phyloP scores from a whole-genome alignment of 805 yeast species.

The Cyberlindnera maritima region DNA sequence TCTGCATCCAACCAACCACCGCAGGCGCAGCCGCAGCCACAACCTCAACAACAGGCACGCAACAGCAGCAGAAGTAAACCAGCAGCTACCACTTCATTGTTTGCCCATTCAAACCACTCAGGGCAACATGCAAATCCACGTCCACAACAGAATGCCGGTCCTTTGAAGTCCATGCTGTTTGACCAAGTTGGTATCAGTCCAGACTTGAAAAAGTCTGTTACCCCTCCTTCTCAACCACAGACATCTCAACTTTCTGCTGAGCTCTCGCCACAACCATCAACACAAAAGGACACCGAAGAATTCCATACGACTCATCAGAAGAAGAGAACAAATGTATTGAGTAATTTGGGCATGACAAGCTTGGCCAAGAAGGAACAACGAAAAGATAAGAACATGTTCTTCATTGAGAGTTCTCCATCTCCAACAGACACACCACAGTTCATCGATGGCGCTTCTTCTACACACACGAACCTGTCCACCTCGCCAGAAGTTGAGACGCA shows the following conservation, averaged over 20 bases:
- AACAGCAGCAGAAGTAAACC: background rate
- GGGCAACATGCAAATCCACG: background rate
- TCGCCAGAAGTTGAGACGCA: slow-evolving; percentile 6
- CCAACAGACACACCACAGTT: slow-evolving; percentile 25
- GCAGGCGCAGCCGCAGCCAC: background rate
- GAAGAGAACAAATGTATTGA: slow-evolving; percentile 26
- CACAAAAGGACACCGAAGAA: background rate
- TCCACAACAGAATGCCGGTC: background rate
- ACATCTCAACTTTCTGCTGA: background rate
- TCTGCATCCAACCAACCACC: background rate
- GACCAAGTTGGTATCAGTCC: slow-evolving; percentile 28
- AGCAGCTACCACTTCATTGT: slow-evolving; percentile 4
- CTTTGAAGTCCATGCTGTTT: slow-evolving; percentile 14
- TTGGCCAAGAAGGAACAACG: slow-evolving; percentile 8
- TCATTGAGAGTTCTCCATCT: slow-evolving; percentile 31
- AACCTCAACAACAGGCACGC: too few relatives aligned
- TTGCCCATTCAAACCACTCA: slow-evolving; percentile 4
- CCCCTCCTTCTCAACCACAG: slow-evolving; percentile 3
- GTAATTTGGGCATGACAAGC: slow-evolving; percentile 29
- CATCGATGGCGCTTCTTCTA: slow-evolving; percentile 1
- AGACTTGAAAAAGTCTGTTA: slow-evolving; percentile 13
- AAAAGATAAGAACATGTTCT: slow-evolving; percentile 29
- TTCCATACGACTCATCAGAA: slow-evolving; percentile 1
- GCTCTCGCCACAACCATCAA: background rate
- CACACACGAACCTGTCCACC: background rate